Evolutionary conservation across 1,284 basidiomycete genomes (phyloP), one percentile per base, ranked within the genome.

Genomic region (Sphaerobolus stellatus): DNA sequence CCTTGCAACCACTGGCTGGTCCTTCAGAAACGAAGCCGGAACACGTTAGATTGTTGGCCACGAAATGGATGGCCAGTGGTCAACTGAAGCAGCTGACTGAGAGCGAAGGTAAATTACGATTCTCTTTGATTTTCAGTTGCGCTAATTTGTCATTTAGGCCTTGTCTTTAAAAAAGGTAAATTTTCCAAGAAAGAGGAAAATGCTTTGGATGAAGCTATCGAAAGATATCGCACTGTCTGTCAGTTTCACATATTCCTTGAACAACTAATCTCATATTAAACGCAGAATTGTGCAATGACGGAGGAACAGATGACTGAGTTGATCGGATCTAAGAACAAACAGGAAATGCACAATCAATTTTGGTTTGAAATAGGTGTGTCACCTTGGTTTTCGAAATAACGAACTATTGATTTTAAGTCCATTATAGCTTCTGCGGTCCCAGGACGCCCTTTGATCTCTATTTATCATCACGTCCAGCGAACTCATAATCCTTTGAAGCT

Each of bases 131-230:
- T 57, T 31, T 50, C 33, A 31, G 8, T 13, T 14, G 16, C 33
- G 20, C 4, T 48, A 16, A 66, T 50, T 28, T 27, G 25, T 36
- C 33, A 50, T 50, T 43, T 52, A 92, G 90, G 89, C 28, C 76
- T 92, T 18, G 78, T 88, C 4, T 92, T 88, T 67, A 91, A 88
- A 68, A 90, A 90, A 66, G 90, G 90, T 18, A 90, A 89, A 65
- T 93, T 92, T 63, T 88, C 87, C 16, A 79, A 81, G 2, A 82
- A 82, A 41, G 90, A 93, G 64, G 86, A 86, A 58, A 76, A 81
- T 22, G 81, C 83, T 58, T 68, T 92, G 2, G 77, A 73, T 58
- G 67, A 69, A 16, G 86, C 87, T 5, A 81, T 93, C 30, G 81
- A 86, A 56, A 68, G 70, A 4, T 92, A 85, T 65, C 78, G 80